A percentile compares a stretch with the other conserved stretches of the same genome.
Conservation (phyloP, 1,139 yeast genomes). For the Protomyces pachydermus region DNA sequence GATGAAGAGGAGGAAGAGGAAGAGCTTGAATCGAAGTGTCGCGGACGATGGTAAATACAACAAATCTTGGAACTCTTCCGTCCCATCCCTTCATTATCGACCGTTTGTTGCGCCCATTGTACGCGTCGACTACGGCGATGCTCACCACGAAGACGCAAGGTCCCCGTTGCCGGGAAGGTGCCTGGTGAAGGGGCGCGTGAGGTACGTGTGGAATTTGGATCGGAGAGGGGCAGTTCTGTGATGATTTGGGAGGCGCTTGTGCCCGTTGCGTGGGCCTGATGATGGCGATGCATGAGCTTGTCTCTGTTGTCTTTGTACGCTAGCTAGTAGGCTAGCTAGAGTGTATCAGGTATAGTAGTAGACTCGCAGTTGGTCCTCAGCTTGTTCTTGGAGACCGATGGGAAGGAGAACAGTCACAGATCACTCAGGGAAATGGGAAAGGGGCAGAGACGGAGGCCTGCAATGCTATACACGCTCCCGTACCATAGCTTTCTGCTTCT, state of each 20-base stretch:
- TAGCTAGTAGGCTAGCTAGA: too few species aligned
- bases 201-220: background rate
- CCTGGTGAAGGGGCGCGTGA: background rate
- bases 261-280: background rate
- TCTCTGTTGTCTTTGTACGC: background rate
- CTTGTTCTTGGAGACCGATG: too few species aligned
- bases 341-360: too few species aligned
- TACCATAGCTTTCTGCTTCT: background rate
- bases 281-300: background rate
- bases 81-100: constrained; percentile 30
- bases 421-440: too few species aligned
- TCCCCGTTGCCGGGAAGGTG: background rate
- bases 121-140: constrained; percentile 26
- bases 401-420: too few species aligned
- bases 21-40: constrained; percentile 24
- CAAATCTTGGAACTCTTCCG: constrained; percentile 30
- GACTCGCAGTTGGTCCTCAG: too few species aligned
- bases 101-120: constrained; percentile 27
- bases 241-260: background rate
- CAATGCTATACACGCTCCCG: background rate
- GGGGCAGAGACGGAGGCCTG: background rate
- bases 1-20: constrained; percentile 19
- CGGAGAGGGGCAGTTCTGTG: background rate
- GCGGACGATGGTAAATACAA: constrained; percentile 30
- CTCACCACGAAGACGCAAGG: constrained; percentile 16